Conservation (phyloP, 345 rosid genomes). For the Pistacia atlantica region DNA sequence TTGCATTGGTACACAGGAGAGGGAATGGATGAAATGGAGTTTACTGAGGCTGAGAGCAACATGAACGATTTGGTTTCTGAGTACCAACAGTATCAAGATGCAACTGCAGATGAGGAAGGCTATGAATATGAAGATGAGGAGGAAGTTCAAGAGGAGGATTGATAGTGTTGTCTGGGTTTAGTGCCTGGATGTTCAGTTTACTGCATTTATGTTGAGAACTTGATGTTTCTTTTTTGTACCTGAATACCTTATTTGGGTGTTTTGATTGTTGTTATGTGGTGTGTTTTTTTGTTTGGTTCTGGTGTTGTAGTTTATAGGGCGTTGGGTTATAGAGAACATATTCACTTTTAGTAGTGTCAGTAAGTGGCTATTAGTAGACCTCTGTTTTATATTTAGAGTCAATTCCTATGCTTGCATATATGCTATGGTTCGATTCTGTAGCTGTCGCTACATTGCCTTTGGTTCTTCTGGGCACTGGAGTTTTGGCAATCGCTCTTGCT, state of each 20-base stretch:
- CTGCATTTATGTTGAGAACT: slow-evolving; percentile 16
- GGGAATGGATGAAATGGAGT: slow-evolving; percentile 57
- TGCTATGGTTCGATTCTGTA: background rate
- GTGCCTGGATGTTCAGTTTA: background rate
- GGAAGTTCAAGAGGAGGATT: slow-evolving; percentile 49
- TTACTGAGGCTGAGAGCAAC: slow-evolving; percentile 59
- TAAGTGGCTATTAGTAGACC: background rate
- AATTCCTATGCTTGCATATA: background rate
- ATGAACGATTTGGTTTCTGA: slow-evolving; percentile 81
- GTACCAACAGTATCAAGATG: slow-evolving; percentile 80
- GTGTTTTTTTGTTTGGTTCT: background rate
- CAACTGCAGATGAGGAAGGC: slow-evolving; percentile 72
- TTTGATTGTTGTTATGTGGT: slow-evolving; percentile 13
- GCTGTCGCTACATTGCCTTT: too few relatives aligned
- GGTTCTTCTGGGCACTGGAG: too few relatives aligned
- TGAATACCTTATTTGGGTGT: slow-evolving; percentile 36
- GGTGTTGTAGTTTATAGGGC: slow-evolving; percentile 3
- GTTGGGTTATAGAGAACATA: background rate
- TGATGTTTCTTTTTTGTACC: slow-evolving; percentile 11
- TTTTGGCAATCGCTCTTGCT: background rate
- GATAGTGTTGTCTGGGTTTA: background rate
- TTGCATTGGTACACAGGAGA: slow-evolving; percentile 66
- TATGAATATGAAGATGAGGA: slow-evolving; percentile 64
- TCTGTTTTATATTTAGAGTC: background rate
- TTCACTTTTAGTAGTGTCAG: background rate